Conservation (phyloP, 768 basidiomycete genomes). For the Pleurotus djamor region DNA sequence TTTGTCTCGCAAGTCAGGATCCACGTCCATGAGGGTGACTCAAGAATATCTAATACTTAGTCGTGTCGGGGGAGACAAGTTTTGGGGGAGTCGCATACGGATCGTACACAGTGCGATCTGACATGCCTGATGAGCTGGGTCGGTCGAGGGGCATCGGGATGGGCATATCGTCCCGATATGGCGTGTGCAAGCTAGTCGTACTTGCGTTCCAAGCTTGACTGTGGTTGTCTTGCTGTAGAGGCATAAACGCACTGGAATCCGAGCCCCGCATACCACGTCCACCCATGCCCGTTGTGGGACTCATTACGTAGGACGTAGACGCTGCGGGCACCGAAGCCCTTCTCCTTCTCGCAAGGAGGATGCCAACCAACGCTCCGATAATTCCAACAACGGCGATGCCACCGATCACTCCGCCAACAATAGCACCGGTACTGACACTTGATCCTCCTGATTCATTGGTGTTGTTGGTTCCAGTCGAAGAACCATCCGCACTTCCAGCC, state of each 20-base stretch:
- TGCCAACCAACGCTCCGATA: conserved; percentile 24
- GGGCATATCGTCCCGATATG: conserved; percentile 26
- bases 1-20: neutral
- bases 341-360: conserved; percentile 6
- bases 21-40: neutral
- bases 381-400: conserved; percentile 36
- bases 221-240: conserved; percentile 62
- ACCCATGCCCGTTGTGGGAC: conserved; percentile 15
- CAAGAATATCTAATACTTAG: neutral
- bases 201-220: conserved; percentile 62
- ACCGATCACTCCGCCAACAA: conserved; percentile 40
- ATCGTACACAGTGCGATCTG: conserved; percentile 30
- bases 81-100: conserved; percentile 26
- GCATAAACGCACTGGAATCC: conserved; percentile 70
- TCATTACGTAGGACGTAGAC: conserved; percentile 17
- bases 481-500: conserved; percentile 30
- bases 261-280: conserved; percentile 40
- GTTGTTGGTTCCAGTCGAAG: conserved; percentile 14
- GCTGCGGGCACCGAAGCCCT: neutral
- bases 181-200: conserved; percentile 38
- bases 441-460: neutral
- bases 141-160: conserved; percentile 31
- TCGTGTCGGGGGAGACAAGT: neutral
- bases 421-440: conserved; percentile 17
- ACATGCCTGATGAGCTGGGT: conserved; percentile 21